phyloP scores from a whole-genome alignment of 768 basidiomycete genomes.

The Russula vinacea region DNA sequence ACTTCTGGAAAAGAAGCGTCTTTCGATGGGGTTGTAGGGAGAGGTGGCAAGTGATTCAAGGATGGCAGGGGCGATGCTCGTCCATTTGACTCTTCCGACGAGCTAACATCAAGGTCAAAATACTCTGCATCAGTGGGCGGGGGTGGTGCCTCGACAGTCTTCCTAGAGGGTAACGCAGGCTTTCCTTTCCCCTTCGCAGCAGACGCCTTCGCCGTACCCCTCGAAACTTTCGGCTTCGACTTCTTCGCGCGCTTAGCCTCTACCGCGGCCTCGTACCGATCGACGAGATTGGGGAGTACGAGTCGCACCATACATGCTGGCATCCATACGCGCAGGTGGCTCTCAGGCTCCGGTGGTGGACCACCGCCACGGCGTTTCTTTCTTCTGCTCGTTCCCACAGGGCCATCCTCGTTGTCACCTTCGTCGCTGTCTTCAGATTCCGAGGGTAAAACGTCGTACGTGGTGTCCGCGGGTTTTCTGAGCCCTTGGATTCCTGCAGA shows the following conservation, averaged over 20 bases:
- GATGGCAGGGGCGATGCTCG: background rate
- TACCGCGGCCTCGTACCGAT: conserved; percentile 53
- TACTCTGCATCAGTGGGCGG: conserved; percentile 6
- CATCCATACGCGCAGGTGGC: conserved; percentile 70
- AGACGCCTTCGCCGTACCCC: background rate
- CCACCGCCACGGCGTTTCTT: conserved; percentile 41
- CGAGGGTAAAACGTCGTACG: conserved; percentile 36
- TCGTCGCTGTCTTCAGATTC: conserved; percentile 49
- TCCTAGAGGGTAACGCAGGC: background rate
- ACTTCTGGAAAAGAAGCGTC: background rate
- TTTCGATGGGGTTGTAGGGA: background rate
- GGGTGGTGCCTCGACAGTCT: background rate
- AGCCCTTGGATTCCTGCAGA: conserved; percentile 65
- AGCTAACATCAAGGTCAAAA: conserved; percentile 22
- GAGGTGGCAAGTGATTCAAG: background rate
- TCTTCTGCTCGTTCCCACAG: conserved; percentile 38
- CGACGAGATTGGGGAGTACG: conserved; percentile 63
- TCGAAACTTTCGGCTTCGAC: conserved; percentile 7
- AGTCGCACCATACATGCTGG: conserved; percentile 72
- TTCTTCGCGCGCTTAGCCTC: conserved; percentile 31
- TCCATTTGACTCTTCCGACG: conserved; percentile 10
- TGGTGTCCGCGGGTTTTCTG: conserved; percentile 41
- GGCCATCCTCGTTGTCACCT: conserved; percentile 44
- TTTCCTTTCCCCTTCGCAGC: conserved; percentile 4
- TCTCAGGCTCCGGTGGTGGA: conserved; percentile 50